Evolutionary conservation across 192 early-diverging fungal species (phyloP).

Genomic region (Cetraspora pellucida): DNA sequence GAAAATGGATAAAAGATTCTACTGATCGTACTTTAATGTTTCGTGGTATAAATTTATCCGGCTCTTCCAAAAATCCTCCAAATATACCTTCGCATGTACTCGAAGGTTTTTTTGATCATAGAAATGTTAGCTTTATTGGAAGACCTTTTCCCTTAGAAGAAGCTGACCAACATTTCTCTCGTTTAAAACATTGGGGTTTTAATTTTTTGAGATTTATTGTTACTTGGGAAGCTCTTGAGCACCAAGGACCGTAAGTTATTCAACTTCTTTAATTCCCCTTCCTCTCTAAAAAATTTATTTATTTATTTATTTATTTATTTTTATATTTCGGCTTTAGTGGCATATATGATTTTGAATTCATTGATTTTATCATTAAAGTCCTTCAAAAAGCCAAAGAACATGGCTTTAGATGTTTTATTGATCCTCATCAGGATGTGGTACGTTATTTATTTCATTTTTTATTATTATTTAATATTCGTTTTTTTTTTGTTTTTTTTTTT

Average conservation of each 20-base stretch:
- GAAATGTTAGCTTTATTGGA: constrained; percentile 75
- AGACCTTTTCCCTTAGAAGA: constrained; percentile 75
- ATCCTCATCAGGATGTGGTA: constrained; percentile 88
- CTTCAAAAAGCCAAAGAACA: constrained; percentile 66
- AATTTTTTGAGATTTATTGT: constrained; percentile 78
- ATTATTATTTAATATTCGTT: constrained; percentile 48
- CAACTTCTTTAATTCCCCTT: background rate
- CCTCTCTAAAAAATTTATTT: background rate
- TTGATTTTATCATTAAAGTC: constrained; percentile 69
- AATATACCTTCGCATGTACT: constrained; percentile 61
- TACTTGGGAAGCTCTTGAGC: constrained; percentile 84
- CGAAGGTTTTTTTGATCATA: constrained; percentile 70
- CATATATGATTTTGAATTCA: constrained; percentile 77
- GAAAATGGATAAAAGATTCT: constrained; percentile 54
- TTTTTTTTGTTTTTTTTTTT: constrained; percentile 56
- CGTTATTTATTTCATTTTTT: background rate
- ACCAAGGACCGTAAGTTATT: constrained; percentile 63
- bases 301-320: constrained; percentile 7
- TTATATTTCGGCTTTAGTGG: constrained; percentile 44
- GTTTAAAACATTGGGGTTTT: constrained; percentile 76
- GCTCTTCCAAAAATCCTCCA: constrained; percentile 74
- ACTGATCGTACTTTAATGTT: constrained; percentile 61
- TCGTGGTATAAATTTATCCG: constrained; percentile 80
- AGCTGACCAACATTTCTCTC: constrained; percentile 72
- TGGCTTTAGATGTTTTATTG: constrained; percentile 84